A percentile compares a stretch with the other conserved stretches of the same genome.
phyloP scores from a whole-genome alignment of 2,329 filamentous ascomycete genomes.

The Colletotrichum tropicicola region DNA sequence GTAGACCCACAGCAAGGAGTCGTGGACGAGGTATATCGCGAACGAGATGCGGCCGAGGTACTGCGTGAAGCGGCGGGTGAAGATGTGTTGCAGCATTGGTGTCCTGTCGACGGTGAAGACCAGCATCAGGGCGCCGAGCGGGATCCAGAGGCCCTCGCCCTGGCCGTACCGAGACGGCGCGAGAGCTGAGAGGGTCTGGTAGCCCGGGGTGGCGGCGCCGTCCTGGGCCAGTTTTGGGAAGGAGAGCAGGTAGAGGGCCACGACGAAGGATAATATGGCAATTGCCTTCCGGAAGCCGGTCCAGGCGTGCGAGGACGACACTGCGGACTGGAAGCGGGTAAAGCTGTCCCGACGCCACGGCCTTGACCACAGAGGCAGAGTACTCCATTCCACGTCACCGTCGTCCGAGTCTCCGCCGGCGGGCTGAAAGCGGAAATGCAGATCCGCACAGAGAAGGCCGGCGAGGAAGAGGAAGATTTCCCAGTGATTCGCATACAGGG shows the following conservation, averaged over 20 bases:
- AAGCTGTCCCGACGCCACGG: not conserved
- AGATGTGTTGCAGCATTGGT: constrained; percentile 63
- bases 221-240: not conserved
- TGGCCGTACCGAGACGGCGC: not conserved
- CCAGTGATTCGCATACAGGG: constrained; percentile 34
- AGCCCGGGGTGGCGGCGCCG: constrained; percentile 4
- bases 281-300: not conserved
- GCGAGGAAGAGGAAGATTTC: constrained; percentile 23
- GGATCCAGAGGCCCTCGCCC: constrained; percentile 6
- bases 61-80: constrained; percentile 66
- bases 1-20: constrained; percentile 65
- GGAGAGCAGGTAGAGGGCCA: constrained; percentile 11
- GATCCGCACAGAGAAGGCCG: not conserved
- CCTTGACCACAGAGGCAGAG: not conserved
- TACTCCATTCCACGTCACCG: not conserved
- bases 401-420: not conserved
- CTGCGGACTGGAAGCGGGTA: not conserved
- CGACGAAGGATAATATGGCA: not conserved
- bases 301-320: not conserved
- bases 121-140: constrained; percentile 5
- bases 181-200: not conserved
- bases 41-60: constrained; percentile 71
- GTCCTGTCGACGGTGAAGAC: constrained; percentile 2
- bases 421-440: constrained; percentile 41
- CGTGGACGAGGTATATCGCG: constrained; percentile 71